Base-by-base conservation (phyloP, 176 grass and related monocot genomes). In the Musa schizocarpa region DNA sequence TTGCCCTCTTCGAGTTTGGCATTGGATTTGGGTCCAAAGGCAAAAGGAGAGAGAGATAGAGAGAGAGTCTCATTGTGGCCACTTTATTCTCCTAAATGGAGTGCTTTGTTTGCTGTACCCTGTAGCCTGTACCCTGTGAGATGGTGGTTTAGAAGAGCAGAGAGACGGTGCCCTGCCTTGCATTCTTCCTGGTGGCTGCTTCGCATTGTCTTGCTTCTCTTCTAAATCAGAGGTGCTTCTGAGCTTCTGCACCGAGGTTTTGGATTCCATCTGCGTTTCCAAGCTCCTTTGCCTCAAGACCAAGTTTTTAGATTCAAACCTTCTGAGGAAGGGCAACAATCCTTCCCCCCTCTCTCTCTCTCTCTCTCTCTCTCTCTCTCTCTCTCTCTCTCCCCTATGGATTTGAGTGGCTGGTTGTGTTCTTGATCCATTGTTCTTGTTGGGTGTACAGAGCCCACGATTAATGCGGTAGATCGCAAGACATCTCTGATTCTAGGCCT, bases 21-120 rank as follows among this genome's bases (percentile, higher is more conserved):
- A 24, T 89, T 82, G 82, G 87, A 81, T 65, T 89, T 83, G 57
- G 79, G 79, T 86, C 82, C 71, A 74, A 87, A 85, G 85, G 70
- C 65, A 79, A 78, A 81, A 56, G 34, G 57, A 21, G 14, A 82
- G 21, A 74, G 9, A 74, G 48, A 26, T 1, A 26, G 26, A 26
- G 26, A 26, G 51, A 64, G 57, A 61, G 52, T 4, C 83, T 79
- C 86, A 77, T 23, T 53, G 27, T 79, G 53, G 55, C 55, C 27
- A 68, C 87, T 93, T 87, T 93, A 89, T 93, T 89, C 87, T 52
- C 23, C 72, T 1, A 74, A 85, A 80, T 81, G 82, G 83, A 58
- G 34, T 82, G 23, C 65, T 76, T 50, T 82, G 54, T 51, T 70
- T 52, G 43, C 68, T 51, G 63, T 1, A 6, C 34, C 34, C 34